Percentiles rank a stretch among this genome's conserved stretches.
phyloP scores from a whole-genome alignment of 139 green algal species.

The Chlorella vulgaris region DNA sequence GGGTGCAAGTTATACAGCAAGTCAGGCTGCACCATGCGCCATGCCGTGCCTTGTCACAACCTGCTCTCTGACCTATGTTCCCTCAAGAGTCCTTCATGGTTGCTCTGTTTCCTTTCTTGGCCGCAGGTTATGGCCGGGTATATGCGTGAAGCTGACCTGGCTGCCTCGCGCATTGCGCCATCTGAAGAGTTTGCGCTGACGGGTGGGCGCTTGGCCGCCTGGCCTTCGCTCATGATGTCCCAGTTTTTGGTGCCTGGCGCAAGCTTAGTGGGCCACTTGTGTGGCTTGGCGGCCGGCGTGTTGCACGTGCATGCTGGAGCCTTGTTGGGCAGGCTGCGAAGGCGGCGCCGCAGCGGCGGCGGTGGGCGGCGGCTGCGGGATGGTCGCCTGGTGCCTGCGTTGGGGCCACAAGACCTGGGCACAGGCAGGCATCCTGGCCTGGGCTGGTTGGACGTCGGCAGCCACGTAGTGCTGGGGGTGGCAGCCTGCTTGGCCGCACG shows the following conservation, averaged over 20 bases:
- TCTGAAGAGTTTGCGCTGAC: constrained; percentile 10
- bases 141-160: constrained; percentile 29
- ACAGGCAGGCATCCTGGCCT: background rate
- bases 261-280: constrained; percentile 3
- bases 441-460: constrained; percentile 25
- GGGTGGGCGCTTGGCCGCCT: background rate
- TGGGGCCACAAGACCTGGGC: background rate
- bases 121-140: constrained; percentile 26
- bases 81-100: too few species aligned
- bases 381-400: background rate
- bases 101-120: background rate
- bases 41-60: too few species aligned
- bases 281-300: constrained; percentile 30
- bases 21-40: too few species aligned
- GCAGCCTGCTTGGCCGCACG: background rate
- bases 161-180: background rate
- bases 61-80: too few species aligned
- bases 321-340: background rate
- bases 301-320: constrained; percentile 3
- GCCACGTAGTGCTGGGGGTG: background rate
- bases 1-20: too few species aligned
- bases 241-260: background rate
- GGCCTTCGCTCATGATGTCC: constrained; percentile 5
- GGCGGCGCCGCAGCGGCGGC: background rate
- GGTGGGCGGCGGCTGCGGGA: background rate